Percentiles rank a stretch among this genome's conserved stretches.
These are phyloP conservation scores for Tylopilus intermedius DNA, from an alignment of 768 basidiomycete genomes.

Conservation along the genomic window DNA sequence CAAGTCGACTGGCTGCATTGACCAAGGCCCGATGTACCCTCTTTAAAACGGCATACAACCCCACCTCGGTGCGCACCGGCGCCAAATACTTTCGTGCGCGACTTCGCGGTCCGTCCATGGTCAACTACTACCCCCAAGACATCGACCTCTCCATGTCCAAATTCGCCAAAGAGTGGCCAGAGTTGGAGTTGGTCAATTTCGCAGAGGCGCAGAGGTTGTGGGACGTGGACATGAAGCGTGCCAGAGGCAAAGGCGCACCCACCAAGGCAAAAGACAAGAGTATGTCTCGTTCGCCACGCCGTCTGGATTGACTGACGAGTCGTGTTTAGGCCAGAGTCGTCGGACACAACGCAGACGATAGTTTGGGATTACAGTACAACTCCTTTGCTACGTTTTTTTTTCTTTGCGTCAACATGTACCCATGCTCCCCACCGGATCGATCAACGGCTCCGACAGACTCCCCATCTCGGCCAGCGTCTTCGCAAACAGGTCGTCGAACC, in stretches of 20 bases:
- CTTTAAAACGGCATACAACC: constrained; percentile 89
- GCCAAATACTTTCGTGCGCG: constrained; percentile 85
- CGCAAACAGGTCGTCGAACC: constrained; percentile 60
- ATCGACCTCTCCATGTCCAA: constrained; percentile 52
- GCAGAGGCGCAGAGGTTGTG: constrained; percentile 56
- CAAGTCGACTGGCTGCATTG: constrained; percentile 56
- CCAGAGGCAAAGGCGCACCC: constrained; percentile 78
- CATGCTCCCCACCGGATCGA: constrained; percentile 18
- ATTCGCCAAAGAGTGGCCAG: constrained; percentile 48
- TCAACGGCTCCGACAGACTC: constrained; percentile 33
- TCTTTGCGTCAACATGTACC: constrained; percentile 16
- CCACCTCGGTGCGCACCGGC: constrained; percentile 73
- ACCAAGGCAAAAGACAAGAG: constrained; percentile 72
- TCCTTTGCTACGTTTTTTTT: neutral
- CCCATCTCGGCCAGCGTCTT: constrained; percentile 60
- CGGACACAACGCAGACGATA: constrained; percentile 43
- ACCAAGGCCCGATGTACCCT: constrained; percentile 62
- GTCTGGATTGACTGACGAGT: neutral
- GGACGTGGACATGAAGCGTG: constrained; percentile 64
- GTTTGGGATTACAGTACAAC: neutral
- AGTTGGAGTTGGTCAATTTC: constrained; percentile 56
- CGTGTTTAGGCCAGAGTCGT: constrained; percentile 46
- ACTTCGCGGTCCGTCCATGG: constrained; percentile 81
- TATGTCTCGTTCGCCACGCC: constrained; percentile 29
- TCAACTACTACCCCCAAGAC: constrained; percentile 72